Evolutionary conservation across 2,329 filamentous ascomycete genomes (phyloP).

Genomic region (Ophiostoma montium): DNA sequence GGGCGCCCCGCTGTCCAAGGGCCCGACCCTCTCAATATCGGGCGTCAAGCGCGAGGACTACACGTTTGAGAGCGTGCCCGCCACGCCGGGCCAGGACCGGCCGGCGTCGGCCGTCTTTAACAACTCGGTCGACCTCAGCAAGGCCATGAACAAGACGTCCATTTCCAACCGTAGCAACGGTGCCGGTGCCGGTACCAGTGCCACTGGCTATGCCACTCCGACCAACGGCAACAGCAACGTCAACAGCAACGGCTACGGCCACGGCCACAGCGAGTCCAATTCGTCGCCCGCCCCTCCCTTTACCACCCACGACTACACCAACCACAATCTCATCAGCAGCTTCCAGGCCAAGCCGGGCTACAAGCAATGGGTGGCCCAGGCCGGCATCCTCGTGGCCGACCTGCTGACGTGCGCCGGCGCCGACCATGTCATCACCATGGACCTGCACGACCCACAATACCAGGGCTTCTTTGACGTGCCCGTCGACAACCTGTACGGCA

Average conservation of each 20-base stretch:
- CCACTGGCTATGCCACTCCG: conserved; percentile 20
- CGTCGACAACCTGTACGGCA: conserved; percentile 91
- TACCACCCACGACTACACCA: conserved; percentile 52
- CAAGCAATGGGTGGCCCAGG: conserved; percentile 97
- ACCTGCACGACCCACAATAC: conserved; percentile 83
- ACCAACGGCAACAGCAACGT: conserved; percentile 19
- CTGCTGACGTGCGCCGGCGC: conserved; percentile 89
- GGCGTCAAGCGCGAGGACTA: conserved; percentile 38
- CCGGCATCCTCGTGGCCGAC: conserved; percentile 86
- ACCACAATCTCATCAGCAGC: conserved; percentile 38
- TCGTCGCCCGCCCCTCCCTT: conserved; percentile 33
- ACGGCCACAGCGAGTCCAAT: conserved; percentile 25
- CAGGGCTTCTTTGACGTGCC: conserved; percentile 99
- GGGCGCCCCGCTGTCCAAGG: conserved; percentile 70
- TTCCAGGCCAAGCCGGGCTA: conserved; percentile 80
- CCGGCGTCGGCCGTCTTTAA: conserved; percentile 50
- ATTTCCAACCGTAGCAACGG: conserved; percentile 28
- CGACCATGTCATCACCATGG: conserved; percentile 96
- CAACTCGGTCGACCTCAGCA: conserved; percentile 61
- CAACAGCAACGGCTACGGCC: conserved; percentile 22
- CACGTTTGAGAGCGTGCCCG: conserved; percentile 85
- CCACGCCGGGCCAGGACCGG: conserved; percentile 64
- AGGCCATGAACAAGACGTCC: conserved; percentile 55
- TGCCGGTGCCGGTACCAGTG: conserved; percentile 7
- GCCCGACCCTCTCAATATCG: conserved; percentile 30